These are phyloP conservation scores for Adenanthera pavonina DNA, from an alignment of 306 rosid genomes.

Conservation along the genomic window DNA sequence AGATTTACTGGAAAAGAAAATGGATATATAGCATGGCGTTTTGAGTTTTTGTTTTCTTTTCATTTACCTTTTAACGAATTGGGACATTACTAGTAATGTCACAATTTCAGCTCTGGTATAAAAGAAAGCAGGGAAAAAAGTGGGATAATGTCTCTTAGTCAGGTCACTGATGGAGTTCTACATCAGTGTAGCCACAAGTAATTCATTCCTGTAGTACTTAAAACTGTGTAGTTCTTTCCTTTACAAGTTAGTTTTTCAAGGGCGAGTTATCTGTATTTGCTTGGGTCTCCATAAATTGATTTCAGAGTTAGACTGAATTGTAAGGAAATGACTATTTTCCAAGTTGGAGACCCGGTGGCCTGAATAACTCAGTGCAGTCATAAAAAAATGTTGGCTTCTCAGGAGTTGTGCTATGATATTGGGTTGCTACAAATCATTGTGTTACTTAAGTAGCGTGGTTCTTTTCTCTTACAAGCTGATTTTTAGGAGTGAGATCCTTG, in stretches of 20 bases:
- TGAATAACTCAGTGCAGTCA: too few species aligned
- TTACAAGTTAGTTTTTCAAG: too few species aligned
- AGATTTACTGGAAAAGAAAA: background rate
- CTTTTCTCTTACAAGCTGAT: background rate
- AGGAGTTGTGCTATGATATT: too few species aligned
- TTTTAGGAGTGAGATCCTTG: too few species aligned
- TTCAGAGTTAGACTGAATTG: too few species aligned
- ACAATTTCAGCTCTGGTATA: conserved; percentile 12
- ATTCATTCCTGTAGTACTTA: background rate
- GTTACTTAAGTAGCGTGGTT: background rate
- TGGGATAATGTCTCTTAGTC: conserved; percentile 3
- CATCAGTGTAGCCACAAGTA: background rate
- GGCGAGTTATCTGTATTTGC: too few species aligned
- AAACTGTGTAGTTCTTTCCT: background rate
- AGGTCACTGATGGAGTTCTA: background rate
- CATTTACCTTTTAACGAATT: background rate
- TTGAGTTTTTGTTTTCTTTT: background rate
- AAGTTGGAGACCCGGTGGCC: too few species aligned
- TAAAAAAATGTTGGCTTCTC: too few species aligned
- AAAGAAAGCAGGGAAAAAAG: background rate
- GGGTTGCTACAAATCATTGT: too few species aligned
- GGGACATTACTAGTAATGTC: background rate
- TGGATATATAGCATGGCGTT: background rate
- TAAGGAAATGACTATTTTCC: too few species aligned
- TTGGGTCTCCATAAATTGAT: too few species aligned